phyloP scores from a whole-genome alignment of 2,329 filamentous ascomycete genomes.

The Alternaria conjuncta region DNA sequence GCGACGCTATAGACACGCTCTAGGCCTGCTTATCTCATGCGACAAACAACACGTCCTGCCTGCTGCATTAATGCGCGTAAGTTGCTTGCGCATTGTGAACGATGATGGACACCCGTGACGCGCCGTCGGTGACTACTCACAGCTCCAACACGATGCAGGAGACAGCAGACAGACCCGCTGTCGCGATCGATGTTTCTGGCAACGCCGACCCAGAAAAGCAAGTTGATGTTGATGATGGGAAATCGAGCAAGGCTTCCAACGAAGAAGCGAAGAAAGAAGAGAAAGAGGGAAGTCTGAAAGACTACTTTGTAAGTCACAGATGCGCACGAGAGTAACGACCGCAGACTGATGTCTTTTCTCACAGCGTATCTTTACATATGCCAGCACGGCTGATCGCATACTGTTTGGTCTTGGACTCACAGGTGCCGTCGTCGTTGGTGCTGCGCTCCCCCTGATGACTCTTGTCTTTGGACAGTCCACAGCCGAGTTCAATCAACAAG shows the following conservation, averaged over 20 bases:
- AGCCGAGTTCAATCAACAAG: slow-evolving; percentile 19
- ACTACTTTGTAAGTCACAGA: slow-evolving; percentile 1
- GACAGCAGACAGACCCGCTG: background rate
- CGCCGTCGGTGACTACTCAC: background rate
- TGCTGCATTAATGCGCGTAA: background rate
- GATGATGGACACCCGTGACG: background rate
- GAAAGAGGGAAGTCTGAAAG: background rate
- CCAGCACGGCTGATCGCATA: slow-evolving; percentile 5
- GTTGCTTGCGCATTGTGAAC: background rate
- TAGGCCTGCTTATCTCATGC: background rate
- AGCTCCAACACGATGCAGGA: background rate
- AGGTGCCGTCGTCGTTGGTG: slow-evolving; percentile 69
- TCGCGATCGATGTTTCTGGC: background rate
- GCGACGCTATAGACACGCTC: background rate
- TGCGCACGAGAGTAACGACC: background rate
- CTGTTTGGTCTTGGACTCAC: slow-evolving; percentile 8
- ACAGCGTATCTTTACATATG: slow-evolving; percentile 18
- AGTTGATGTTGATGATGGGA: background rate
- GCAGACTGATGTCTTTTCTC: background rate
- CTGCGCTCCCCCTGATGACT: slow-evolving; percentile 77
- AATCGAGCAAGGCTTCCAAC: background rate
- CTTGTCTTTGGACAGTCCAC: slow-evolving; percentile 28
- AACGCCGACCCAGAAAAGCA: background rate
- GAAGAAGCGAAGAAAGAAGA: background rate
- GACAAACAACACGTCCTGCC: background rate